Conservation (phyloP, 2,329 filamentous ascomycete genomes). For the Fusarium napiforme region DNA sequence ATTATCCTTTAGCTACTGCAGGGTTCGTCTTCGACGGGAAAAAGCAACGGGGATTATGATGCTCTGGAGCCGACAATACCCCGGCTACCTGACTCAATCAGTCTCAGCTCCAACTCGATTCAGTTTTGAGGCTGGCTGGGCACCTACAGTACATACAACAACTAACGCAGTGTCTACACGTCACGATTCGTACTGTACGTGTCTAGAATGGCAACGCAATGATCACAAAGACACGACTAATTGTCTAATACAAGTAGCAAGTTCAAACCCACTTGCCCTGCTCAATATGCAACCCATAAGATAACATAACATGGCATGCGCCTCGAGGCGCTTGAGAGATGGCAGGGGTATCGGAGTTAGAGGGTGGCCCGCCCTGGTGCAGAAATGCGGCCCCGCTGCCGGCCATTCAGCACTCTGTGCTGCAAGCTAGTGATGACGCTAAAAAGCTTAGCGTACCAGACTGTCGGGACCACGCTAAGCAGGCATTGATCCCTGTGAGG, state of each 20-base stretch:
- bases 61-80: neutral
- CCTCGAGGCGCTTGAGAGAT: conserved; percentile 32
- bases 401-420: conserved; percentile 44
- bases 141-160: neutral
- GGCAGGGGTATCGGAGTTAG: conserved; percentile 39
- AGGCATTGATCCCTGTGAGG: neutral
- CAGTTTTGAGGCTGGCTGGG: conserved; percentile 3
- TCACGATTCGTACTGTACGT: conserved; percentile 17
- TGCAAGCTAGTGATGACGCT: conserved; percentile 27
- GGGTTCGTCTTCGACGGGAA: neutral
- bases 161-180: neutral
- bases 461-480: conserved; percentile 52
- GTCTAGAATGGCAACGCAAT: conserved; percentile 2
- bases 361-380: neutral
- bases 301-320: conserved; percentile 32
- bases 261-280: conserved; percentile 25
- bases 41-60: neutral
- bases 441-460: conserved; percentile 49
- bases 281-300: conserved; percentile 38
- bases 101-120: conserved; percentile 9
- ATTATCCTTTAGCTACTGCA: neutral
- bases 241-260: conserved; percentile 26
- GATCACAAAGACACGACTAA: conserved; percentile 28
- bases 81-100: neutral
- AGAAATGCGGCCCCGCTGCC: conserved; percentile 36